Conservation (phyloP, 2,329 filamentous ascomycete genomes). For the Westerdykella aurantiaca region DNA sequence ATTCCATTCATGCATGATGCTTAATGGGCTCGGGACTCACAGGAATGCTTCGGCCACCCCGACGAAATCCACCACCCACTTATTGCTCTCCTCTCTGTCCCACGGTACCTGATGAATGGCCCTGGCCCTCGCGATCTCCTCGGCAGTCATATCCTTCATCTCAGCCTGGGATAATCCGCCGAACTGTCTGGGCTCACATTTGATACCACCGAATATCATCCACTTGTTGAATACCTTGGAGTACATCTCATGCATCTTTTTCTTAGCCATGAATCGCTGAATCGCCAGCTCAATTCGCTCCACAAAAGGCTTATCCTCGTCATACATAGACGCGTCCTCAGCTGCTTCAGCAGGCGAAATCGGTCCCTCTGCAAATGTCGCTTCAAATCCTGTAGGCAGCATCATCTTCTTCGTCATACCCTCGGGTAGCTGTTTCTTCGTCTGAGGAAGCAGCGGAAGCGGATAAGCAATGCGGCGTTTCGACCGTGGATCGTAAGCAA, state of each 20-base stretch:
- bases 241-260: constrained; percentile 63
- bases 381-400: constrained; percentile 49
- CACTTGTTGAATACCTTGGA: constrained; percentile 69
- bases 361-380: constrained; percentile 74
- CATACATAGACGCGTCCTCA: constrained; percentile 65
- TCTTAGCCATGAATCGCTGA: constrained; percentile 69
- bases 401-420: constrained; percentile 40
- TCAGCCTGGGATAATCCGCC: constrained; percentile 57
- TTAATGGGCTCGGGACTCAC: constrained; percentile 42
- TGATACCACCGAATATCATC: constrained; percentile 75
- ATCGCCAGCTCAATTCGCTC: constrained; percentile 83
- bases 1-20: too few species aligned
- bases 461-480: constrained; percentile 18
- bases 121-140: constrained; percentile 59
- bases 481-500: constrained; percentile 27
- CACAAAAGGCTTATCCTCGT: constrained; percentile 41
- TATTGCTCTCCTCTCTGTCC: constrained; percentile 44
- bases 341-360: constrained; percentile 63
- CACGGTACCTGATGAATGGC: constrained; percentile 57
- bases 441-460: constrained; percentile 20
- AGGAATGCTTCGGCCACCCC: constrained; percentile 73
- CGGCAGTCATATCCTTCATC: constrained; percentile 55
- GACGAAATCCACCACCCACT: constrained; percentile 76
- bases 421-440: constrained; percentile 24
- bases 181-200: constrained; percentile 57